Conservation (phyloP, 257 asterid genomes). For the Gardenia jasminoides region DNA sequence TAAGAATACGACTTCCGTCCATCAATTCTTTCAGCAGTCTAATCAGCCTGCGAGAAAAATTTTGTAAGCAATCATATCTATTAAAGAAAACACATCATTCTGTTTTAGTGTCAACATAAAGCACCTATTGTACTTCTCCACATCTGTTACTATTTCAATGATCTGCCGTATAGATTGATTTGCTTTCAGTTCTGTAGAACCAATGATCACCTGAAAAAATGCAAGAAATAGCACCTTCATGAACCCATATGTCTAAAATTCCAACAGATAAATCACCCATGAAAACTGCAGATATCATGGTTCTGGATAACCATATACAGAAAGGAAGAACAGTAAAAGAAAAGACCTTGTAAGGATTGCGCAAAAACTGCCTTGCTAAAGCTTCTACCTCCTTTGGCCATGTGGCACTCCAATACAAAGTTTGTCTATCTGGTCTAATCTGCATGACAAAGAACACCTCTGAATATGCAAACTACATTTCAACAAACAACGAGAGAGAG, state of each 20-base stretch:
- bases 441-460: conserved; percentile 27
- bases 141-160: conserved; percentile 72
- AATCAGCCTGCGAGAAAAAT: conserved; percentile 53
- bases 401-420: conserved; percentile 98
- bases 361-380: conserved; percentile 81
- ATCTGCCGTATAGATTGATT: conserved; percentile 78
- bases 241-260: neutral
- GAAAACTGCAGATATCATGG: neutral
- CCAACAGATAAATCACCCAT: neutral
- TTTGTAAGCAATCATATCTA: conserved; percentile 25
- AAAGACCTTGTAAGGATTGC: conserved; percentile 75
- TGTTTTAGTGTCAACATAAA: conserved; percentile 2
- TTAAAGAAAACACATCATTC: neutral
- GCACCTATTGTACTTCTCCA: conserved; percentile 89
- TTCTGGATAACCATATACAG: neutral
- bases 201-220: conserved; percentile 63
- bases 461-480: neutral
- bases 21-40: conserved; percentile 69
- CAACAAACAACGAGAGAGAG: neutral
- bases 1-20: conserved; percentile 83
- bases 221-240: neutral
- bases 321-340: conserved; percentile 7
- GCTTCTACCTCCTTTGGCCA: conserved; percentile 94
- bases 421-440: conserved; percentile 95
- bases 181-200: conserved; percentile 78